Evolutionary conservation across 2,329 filamentous ascomycete species (phyloP).

Genomic region (Aspergillus puulaauensis): DNA sequence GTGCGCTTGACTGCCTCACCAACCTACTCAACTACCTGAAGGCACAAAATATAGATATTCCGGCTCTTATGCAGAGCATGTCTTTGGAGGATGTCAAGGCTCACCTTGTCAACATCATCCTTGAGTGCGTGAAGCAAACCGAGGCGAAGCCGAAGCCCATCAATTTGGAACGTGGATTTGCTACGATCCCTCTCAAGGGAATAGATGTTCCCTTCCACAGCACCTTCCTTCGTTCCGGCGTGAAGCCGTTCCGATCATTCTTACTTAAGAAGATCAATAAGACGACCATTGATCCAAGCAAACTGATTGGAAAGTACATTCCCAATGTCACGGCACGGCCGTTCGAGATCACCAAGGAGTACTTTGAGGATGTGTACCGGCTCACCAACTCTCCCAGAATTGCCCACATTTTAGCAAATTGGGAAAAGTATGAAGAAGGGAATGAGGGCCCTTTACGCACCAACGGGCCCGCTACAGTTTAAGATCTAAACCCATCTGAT

Average conservation of each 20-base stretch:
- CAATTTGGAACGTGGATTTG: slow-evolving; percentile 90
- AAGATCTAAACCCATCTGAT: slow-evolving; percentile 5
- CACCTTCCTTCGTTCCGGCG: slow-evolving; percentile 94
- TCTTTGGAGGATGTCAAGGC: slow-evolving; percentile 88
- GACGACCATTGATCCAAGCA: slow-evolving; percentile 95
- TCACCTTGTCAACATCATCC: slow-evolving; percentile 87
- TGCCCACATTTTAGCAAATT: slow-evolving; percentile 70
- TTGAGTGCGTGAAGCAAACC: slow-evolving; percentile 81
- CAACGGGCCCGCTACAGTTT: slow-evolving; percentile 15
- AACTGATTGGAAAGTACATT: slow-evolving; percentile 97
- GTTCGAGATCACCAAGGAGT: slow-evolving; percentile 95
- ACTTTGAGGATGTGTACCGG: slow-evolving; percentile 98
- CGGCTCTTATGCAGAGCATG: slow-evolving; percentile 81
- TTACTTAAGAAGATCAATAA: slow-evolving; percentile 99
- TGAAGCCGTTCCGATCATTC: slow-evolving; percentile 98
- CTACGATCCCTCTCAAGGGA: slow-evolving; percentile 92
- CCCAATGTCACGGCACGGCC: slow-evolving; percentile 96
- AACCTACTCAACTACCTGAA: slow-evolving; percentile 95
- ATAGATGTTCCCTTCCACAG: slow-evolving; percentile 99
- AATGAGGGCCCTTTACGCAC: slow-evolving; percentile 24
- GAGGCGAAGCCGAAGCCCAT: slow-evolving; percentile 84
- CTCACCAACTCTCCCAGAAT: slow-evolving; percentile 74
- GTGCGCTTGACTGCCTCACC: slow-evolving; percentile 64
- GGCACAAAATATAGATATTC: slow-evolving; percentile 95
- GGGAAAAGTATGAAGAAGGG: slow-evolving; percentile 66